phyloP scores from a whole-genome alignment of 169 alveolate genomes.

The Plasmodium relictum region DNA sequence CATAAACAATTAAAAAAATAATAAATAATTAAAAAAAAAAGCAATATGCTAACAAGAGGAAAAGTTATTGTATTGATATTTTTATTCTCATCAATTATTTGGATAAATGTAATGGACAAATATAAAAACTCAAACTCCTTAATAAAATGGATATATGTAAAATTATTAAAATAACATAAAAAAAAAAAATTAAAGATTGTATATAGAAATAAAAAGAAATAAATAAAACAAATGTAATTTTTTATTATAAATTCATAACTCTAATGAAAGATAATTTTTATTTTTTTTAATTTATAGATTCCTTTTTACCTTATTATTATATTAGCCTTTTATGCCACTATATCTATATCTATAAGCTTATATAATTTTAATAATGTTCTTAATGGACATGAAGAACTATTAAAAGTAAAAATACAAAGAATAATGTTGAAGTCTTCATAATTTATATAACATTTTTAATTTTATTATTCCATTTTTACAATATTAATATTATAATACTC shows the following conservation, averaged over 20 bases:
- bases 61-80: slow-evolving; percentile 40
- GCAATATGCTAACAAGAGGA: slow-evolving; percentile 69
- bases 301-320: slow-evolving; percentile 44
- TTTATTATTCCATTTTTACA: not conserved
- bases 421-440: not conserved
- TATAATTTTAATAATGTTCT: slow-evolving; percentile 66
- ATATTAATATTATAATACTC: too few relatives aligned
- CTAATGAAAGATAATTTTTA: not conserved
- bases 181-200: not conserved
- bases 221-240: not conserved
- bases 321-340: slow-evolving; percentile 19
- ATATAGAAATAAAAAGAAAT: not conserved
- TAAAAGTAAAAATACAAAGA: slow-evolving; percentile 37
- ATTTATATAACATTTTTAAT: not conserved
- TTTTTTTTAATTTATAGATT: slow-evolving; percentile 43
- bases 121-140: slow-evolving; percentile 61
- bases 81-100: slow-evolving; percentile 40
- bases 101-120: slow-evolving; percentile 70
- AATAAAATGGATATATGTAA: slow-evolving; percentile 70
- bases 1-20: too few relatives aligned
- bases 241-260: slow-evolving; percentile 3
- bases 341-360: slow-evolving; percentile 53
- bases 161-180: slow-evolving; percentile 1
- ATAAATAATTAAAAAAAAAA: too few relatives aligned
- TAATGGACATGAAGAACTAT: slow-evolving; percentile 44